phyloP scores from a whole-genome alignment of 2,329 filamentous ascomycete species.

The Nothophoma quercina region DNA sequence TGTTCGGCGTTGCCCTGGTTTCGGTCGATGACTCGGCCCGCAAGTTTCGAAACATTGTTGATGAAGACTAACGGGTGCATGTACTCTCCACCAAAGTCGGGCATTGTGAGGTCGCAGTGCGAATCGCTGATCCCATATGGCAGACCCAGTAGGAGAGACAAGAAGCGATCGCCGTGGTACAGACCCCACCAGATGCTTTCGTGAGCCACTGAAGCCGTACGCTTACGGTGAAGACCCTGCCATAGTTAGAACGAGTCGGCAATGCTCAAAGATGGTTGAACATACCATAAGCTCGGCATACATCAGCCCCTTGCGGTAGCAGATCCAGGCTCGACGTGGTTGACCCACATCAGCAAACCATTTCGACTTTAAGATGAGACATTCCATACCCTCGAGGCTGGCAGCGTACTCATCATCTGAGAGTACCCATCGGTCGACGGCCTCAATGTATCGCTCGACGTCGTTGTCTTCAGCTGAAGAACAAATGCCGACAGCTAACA shows the following conservation, averaged over 20 bases:
- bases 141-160: slow-evolving; percentile 63
- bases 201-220: slow-evolving; percentile 41
- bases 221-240: slow-evolving; percentile 50
- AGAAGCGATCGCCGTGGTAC: slow-evolving; percentile 57
- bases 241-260: slow-evolving; percentile 19
- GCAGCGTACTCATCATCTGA: slow-evolving; percentile 60
- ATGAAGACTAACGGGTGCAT: slow-evolving; percentile 44
- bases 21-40: slow-evolving; percentile 55
- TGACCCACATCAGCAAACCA: slow-evolving; percentile 64
- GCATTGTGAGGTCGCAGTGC: slow-evolving; percentile 47
- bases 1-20: slow-evolving; percentile 49
- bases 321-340: slow-evolving; percentile 63
- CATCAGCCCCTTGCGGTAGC: slow-evolving; percentile 59
- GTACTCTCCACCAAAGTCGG: slow-evolving; percentile 36
- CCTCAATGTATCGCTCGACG: slow-evolving; percentile 56
- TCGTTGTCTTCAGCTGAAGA: slow-evolving; percentile 54
- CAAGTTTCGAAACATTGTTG: slow-evolving; percentile 48
- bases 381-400: slow-evolving; percentile 62
- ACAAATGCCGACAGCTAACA: slow-evolving; percentile 50
- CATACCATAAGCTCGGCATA: slow-evolving; percentile 62
- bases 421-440: slow-evolving; percentile 58
- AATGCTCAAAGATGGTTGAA: not conserved
- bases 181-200: slow-evolving; percentile 52
- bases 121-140: slow-evolving; percentile 55
- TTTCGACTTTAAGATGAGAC: slow-evolving; percentile 60